phyloP scores from a whole-genome alignment of 2,329 filamentous ascomycete species.

The Acrocalymma vagum region DNA sequence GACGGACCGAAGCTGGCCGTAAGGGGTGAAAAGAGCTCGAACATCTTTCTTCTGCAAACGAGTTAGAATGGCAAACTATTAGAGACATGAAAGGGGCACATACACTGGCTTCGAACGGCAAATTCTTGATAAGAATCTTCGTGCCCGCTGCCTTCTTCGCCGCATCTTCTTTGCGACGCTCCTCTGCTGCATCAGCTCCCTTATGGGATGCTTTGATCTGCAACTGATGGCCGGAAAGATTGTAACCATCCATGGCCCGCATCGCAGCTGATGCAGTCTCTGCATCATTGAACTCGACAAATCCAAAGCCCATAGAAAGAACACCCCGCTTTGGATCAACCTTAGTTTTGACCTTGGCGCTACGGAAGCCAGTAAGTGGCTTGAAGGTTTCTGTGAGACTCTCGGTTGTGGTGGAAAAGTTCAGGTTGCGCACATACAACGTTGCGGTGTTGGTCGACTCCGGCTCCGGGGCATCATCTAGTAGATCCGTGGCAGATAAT shows the following conservation, averaged over 20 bases:
- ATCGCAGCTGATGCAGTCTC: slow-evolving; percentile 81
- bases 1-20: slow-evolving; percentile 91
- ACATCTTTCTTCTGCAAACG: slow-evolving; percentile 80
- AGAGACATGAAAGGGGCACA: slow-evolving; percentile 19
- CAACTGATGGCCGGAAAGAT: slow-evolving; percentile 86
- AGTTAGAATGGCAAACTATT: slow-evolving; percentile 23
- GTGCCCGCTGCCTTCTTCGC: slow-evolving; percentile 84
- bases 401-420: slow-evolving; percentile 85
- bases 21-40: slow-evolving; percentile 82
- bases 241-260: slow-evolving; percentile 85
- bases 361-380: slow-evolving; percentile 85
- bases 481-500: slow-evolving; percentile 72
- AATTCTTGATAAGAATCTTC: slow-evolving; percentile 97
- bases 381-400: slow-evolving; percentile 80
- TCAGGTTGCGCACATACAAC: slow-evolving; percentile 91
- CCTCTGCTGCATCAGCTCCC: slow-evolving; percentile 85
- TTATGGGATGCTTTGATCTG: slow-evolving; percentile 88
- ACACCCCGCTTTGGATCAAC: slow-evolving; percentile 89
- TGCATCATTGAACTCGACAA: slow-evolving; percentile 85
- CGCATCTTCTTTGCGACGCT: slow-evolving; percentile 81
- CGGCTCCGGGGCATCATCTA: slow-evolving; percentile 66
- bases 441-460: slow-evolving; percentile 74
- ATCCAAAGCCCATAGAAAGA: slow-evolving; percentile 94
- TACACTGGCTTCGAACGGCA: slow-evolving; percentile 83
- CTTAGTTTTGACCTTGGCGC: slow-evolving; percentile 91